Base-by-base conservation (phyloP, 164 flowering plant genomes). In the Sedum album region DNA sequence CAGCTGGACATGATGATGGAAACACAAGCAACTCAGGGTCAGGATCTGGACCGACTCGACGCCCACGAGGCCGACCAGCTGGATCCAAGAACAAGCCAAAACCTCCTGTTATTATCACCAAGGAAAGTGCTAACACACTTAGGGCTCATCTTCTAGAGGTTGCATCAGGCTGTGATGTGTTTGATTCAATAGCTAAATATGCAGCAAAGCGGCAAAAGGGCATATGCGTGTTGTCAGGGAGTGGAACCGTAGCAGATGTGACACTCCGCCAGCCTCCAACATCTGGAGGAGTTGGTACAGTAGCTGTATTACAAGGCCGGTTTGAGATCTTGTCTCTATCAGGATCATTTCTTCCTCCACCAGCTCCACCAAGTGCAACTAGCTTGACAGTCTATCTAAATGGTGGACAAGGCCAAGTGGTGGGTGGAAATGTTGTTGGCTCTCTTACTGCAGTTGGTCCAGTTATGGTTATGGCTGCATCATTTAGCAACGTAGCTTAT, bases 241-340 rank as follows among this genome's bases (percentile, higher is more conserved):
- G 53, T 20, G 53, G 53, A n/a, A 48, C n/a, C 18, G 53, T 48
- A 20, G 18, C 53, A 20, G 53, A 48, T 48, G 53, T 48, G 5
- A 48, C 53, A 20, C 15, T 48, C 53, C 53, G 53, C 53, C 53
- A 48, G 53, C 53, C 53, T 48, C 53, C 53, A 20, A 48, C 53
- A 48, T 15, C 53, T 11, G 23, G 53, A 18, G 53, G 53, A 20
- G 53, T 20, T 20, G 23, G 53, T n/a, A 18, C 53, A 13, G 23
- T 48, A 48, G 53, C 21, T n/a, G n/a, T n/a, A n/a, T n/a, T n/a
- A n/a, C n/a, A n/a, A n/a, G n/a, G n/a, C n/a, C n/a, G n/a, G n/a
- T 48, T 48, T 48, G 53, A 48, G 53, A 48, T 48, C 21, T 20
- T 48, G 53, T 48, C 53, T 20, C 21, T 48, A 20, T 13, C 53